Base-by-base conservation (phyloP, 805 yeast species). In the Debaryomyces tyrocola region DNA sequence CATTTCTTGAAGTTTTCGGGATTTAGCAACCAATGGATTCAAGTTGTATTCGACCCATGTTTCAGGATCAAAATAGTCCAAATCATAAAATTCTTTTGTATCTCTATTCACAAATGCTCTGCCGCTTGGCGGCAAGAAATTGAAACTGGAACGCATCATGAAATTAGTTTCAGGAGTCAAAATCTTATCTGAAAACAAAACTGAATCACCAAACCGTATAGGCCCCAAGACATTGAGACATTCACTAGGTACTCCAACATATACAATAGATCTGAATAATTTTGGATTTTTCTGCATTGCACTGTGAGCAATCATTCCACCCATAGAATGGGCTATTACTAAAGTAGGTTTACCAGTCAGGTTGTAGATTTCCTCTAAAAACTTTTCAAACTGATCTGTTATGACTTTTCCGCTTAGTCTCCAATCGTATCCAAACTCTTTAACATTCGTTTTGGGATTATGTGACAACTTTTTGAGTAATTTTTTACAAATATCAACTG, bases 361-460 rank as follows among this genome's bases (percentile, higher is more conserved):
- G 9, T 70, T 61, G 39, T 78, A 73, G 21, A 89, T 66, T 5
- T 70, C 58, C 15, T 56, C 55, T 12, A 88, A 62, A 41, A 73
- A 74, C n/a, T 73, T 64, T 29, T 65, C 67, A n/a, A 91, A 67
- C 50, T 82, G 74, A 6, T 66, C 60, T 10, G 87, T 70, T 15
- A 75, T 67, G 4, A 82, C 62, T 36, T 82, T 87, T 2, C 82
- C 74, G 6, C 91, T 82, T 5, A 90, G 64, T 56, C 97, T 77
- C 97, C 97, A 91, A 68, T 91, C 97, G 63, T 90, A 91, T n/a
- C 96, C 95, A 66, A 84, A 91, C 46, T 85, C 84, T 45, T 80
- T 79, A 5, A 88, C 82, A 12, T 67, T 76, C 4, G 85, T 77
- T 10, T 79, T 80, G 2, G 87, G 84, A 54, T 83, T 84, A 6